Evolutionary conservation across 2,329 filamentous ascomycete genomes (phyloP).

Genomic region (Orbilia oligospora): DNA sequence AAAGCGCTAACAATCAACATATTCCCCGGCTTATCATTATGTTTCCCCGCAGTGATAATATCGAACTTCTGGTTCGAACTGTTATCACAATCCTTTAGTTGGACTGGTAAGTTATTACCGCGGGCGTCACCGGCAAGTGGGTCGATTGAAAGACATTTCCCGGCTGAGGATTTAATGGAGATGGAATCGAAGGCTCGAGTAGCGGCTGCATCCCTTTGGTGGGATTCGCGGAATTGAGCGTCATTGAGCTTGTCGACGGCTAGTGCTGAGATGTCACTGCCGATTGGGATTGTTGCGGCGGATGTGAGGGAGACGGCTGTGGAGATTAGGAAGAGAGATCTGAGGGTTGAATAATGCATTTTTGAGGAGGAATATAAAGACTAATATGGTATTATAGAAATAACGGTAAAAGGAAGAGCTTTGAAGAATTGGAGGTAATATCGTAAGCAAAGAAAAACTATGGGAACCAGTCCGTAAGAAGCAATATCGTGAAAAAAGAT

Average conservation of each 20-base stretch:
- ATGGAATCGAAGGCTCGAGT: constrained; percentile 69
- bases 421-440: neutral
- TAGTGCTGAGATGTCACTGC: constrained; percentile 62
- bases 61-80: constrained; percentile 71
- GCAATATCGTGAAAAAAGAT: constrained; percentile 6
- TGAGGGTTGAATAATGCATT: constrained; percentile 41
- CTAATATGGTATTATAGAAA: constrained; percentile 9
- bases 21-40: constrained; percentile 70
- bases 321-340: constrained; percentile 31
- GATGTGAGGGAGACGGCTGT: constrained; percentile 22
- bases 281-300: constrained; percentile 31
- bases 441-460: constrained; percentile 23
- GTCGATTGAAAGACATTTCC: constrained; percentile 71
- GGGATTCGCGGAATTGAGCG: constrained; percentile 70
- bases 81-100: constrained; percentile 69
- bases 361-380: constrained; percentile 10
- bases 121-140: constrained; percentile 72
- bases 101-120: constrained; percentile 71
- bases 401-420: neutral
- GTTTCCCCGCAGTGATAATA: constrained; percentile 71
- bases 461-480: constrained; percentile 45
- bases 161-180: constrained; percentile 68
- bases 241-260: constrained; percentile 71
- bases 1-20: constrained; percentile 73
- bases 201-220: constrained; percentile 70